Percentiles rank a stretch among this genome's conserved stretches.
These are phyloP conservation scores for Sarcodon aspratus DNA, from an alignment of 768 basidiomycete species.

Conservation along the genomic window DNA sequence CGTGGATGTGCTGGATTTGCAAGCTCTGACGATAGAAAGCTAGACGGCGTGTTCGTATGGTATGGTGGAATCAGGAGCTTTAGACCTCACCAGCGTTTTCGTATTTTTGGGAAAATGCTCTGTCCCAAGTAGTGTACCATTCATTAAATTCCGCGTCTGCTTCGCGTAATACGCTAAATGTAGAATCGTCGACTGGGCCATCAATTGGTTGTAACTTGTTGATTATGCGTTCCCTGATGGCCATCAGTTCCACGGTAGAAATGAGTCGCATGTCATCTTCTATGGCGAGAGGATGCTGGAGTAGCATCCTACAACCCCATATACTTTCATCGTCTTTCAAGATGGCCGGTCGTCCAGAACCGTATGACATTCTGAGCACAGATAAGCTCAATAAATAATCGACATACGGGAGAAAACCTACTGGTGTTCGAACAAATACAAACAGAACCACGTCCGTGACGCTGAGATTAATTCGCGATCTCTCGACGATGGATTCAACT, in stretches of 20 bases:
- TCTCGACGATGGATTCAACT: slow-evolving; percentile 39
- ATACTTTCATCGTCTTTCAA: slow-evolving; percentile 91
- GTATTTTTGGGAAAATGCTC: slow-evolving; percentile 70
- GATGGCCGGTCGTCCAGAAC: slow-evolving; percentile 88
- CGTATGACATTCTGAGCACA: slow-evolving; percentile 74
- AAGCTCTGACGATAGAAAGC: slow-evolving; percentile 84
- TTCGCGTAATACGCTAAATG: slow-evolving; percentile 58
- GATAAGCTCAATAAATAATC: background rate
- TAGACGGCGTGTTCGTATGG: slow-evolving; percentile 14
- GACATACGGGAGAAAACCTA: slow-evolving; percentile 26
- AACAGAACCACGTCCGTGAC: slow-evolving; percentile 85
- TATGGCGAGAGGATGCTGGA: slow-evolving; percentile 81
- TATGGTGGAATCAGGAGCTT: slow-evolving; percentile 1
- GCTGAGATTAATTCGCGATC: slow-evolving; percentile 77
- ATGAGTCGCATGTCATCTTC: slow-evolving; percentile 93
- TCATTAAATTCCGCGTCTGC: slow-evolving; percentile 69
- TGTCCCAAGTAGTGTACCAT: slow-evolving; percentile 80
- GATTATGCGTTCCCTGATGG: slow-evolving; percentile 77
- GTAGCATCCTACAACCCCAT: slow-evolving; percentile 61
- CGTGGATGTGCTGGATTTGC: slow-evolving; percentile 80
- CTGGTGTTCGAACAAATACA: slow-evolving; percentile 94
- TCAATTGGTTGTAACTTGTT: slow-evolving; percentile 74
- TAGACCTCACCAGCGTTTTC: slow-evolving; percentile 56
- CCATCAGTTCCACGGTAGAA: slow-evolving; percentile 89
- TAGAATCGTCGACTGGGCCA: slow-evolving; percentile 60